Percentiles rank a stretch among this genome's conserved stretches.
Conservation (phyloP, 306 rosid genomes). For the Glycine tomentella region DNA sequence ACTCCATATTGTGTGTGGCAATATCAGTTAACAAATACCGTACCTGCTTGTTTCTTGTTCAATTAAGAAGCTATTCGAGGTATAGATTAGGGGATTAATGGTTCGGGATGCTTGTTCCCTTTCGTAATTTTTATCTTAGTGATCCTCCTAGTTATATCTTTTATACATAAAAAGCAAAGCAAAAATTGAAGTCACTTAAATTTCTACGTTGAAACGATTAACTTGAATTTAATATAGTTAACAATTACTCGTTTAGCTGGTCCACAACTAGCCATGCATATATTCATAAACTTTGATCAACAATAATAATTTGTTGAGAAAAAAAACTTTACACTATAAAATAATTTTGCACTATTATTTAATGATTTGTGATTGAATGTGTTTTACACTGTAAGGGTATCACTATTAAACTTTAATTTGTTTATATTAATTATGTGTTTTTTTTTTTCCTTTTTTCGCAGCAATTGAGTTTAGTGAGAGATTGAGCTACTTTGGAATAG, state of each 20-base stretch:
- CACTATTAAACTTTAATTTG: too few species aligned
- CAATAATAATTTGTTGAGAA: too few species aligned
- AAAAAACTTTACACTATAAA: too few species aligned
- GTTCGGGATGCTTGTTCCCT: conserved; percentile 2
- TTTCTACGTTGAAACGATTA: not conserved
- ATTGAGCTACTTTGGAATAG: conserved; percentile 85
- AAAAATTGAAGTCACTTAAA: not conserved
- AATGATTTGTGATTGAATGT: too few species aligned
- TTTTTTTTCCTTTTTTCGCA: conserved; percentile 27
- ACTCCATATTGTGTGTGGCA: conserved; percentile 20
- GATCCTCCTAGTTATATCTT: not conserved
- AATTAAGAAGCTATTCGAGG: not conserved
- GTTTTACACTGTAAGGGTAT: too few species aligned
- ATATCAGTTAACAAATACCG: not conserved
- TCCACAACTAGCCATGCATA: not conserved
- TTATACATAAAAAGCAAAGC: not conserved
- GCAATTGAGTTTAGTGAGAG: conserved; percentile 97
- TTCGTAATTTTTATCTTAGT: not conserved
- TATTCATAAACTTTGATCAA: too few species aligned
- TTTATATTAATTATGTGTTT: too few species aligned
- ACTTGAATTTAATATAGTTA: not conserved
- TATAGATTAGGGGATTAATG: not conserved
- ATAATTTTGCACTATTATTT: too few species aligned
- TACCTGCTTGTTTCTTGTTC: not conserved
- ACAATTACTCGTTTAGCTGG: not conserved